Conservation (phyloP, 306 rosid species). For the Vigna radiata region DNA sequence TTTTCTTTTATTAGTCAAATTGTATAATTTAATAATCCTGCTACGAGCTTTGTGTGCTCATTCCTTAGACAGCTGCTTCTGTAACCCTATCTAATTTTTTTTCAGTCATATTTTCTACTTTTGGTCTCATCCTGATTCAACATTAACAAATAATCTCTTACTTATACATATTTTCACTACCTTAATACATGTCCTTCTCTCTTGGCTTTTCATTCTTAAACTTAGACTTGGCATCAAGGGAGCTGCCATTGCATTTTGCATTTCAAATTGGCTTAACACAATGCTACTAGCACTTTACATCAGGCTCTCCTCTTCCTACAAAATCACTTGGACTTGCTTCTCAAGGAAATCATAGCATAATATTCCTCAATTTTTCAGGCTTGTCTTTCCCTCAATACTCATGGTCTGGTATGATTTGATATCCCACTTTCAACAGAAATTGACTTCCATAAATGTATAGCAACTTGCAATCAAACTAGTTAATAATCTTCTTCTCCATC, state of each 20-base stretch:
- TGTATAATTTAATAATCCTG: no score
- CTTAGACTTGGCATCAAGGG: constrained; percentile 68
- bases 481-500: neutral
- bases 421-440: neutral
- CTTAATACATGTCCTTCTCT: constrained; percentile 52
- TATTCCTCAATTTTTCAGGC: constrained; percentile 52
- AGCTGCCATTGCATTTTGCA: constrained; percentile 64
- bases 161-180: constrained; percentile 21
- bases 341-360: constrained; percentile 59
- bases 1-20: no score
- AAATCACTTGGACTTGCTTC: constrained; percentile 73
- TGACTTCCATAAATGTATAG: neutral
- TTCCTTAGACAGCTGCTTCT: no score
- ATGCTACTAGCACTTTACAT: constrained; percentile 57
- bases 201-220: constrained; percentile 68
- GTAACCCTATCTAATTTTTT: no score
- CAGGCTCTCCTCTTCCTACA: constrained; percentile 60
- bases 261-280: constrained; percentile 70
- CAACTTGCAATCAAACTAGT: neutral
- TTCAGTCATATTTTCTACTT: no score
- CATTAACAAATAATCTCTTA: no score
- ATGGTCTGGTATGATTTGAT: constrained; percentile 57
- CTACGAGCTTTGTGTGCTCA: no score
- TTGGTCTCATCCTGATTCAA: no score
- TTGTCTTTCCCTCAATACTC: constrained; percentile 69